A percentile compares a stretch with the other conserved stretches of the same genome.
Evolutionary conservation across 768 basidiomycete genomes (phyloP).

Genomic region (Pisolithus microcarpus): DNA sequence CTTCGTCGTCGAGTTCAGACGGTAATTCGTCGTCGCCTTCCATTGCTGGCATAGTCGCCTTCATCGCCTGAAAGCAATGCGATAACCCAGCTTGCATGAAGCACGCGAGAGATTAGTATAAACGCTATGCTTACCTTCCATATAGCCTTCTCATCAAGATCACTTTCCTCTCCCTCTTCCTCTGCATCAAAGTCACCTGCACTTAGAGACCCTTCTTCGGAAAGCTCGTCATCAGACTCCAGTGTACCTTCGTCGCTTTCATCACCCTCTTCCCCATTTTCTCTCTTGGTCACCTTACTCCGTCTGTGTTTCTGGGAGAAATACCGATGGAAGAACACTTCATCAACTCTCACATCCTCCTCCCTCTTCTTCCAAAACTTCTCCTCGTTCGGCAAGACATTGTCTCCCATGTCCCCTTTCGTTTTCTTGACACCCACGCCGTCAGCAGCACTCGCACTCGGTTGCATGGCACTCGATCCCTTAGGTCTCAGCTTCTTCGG

Average conservation of each 20-base stretch:
- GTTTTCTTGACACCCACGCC: constrained; percentile 63
- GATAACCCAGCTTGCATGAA: neutral
- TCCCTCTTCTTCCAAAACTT: constrained; percentile 63
- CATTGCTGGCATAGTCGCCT: constrained; percentile 69
- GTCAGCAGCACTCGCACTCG: constrained; percentile 63
- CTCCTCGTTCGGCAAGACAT: constrained; percentile 61
- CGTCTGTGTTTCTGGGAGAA: constrained; percentile 66
- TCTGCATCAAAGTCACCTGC: constrained; percentile 27
- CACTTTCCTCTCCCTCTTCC: constrained; percentile 36
- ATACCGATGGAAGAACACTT: constrained; percentile 89
- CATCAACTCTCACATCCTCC: constrained; percentile 79
- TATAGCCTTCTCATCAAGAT: constrained; percentile 60
- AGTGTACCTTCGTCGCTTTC: constrained; percentile 10
- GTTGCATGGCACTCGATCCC: constrained; percentile 94
- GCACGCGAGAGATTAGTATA: neutral
- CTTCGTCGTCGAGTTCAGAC: constrained; percentile 23
- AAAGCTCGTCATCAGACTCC: constrained; percentile 26
- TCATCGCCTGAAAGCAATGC: constrained; percentile 61
- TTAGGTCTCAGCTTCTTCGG: constrained; percentile 68
- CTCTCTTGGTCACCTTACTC: constrained; percentile 40
- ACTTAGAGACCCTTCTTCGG: constrained; percentile 14
- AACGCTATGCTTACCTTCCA: constrained; percentile 66
- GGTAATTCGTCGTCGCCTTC: constrained; percentile 36
- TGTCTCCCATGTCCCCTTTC: constrained; percentile 47
- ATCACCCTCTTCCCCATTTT: constrained; percentile 24